A percentile compares a stretch with the other conserved stretches of the same genome.
Evolutionary conservation across 1,139 yeast genomes (phyloP).

Genomic region (Eremothecium coryli): DNA sequence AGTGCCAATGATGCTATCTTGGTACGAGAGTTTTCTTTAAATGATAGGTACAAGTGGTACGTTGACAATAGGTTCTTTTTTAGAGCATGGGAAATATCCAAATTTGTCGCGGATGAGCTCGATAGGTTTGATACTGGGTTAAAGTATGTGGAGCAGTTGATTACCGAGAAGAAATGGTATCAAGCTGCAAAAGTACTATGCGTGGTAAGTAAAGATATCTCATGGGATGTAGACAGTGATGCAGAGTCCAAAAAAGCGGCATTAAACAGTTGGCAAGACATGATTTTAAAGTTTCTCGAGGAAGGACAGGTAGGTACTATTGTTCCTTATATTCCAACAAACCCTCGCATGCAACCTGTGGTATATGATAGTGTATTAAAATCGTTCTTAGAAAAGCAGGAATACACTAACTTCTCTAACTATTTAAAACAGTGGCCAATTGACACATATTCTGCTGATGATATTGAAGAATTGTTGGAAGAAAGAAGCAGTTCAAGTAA

Average conservation of each 20-base stretch:
- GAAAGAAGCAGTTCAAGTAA: conserved; percentile 23
- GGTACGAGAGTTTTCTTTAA: conserved; percentile 57
- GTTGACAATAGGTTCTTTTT: conserved; percentile 42
- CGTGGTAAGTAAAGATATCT: conserved; percentile 18
- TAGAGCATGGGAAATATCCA: conserved; percentile 74
- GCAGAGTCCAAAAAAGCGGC: conserved; percentile 31
- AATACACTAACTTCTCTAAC: conserved; percentile 34
- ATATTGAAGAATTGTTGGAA: conserved; percentile 42
- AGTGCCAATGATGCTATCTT: conserved; percentile 78
- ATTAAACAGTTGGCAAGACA: conserved; percentile 53
- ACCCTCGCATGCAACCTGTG: conserved; percentile 32
- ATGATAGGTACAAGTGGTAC: conserved; percentile 70
- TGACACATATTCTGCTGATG: conserved; percentile 42
- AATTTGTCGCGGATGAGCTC: conserved; percentile 41
- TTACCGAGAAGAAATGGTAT: conserved; percentile 46
- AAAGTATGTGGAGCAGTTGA: conserved; percentile 48
- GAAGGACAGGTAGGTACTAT: conserved; percentile 41
- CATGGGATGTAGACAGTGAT: conserved; percentile 29
- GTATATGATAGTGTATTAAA: conserved; percentile 47
- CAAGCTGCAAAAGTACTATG: conserved; percentile 43
- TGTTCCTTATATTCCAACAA: conserved; percentile 46
- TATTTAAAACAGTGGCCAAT: conserved; percentile 52
- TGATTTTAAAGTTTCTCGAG: conserved; percentile 49
- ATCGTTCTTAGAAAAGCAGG: conserved; percentile 37
- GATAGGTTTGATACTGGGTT: conserved; percentile 56